Conservation (phyloP, 2,329 filamentous ascomycete species). For the Claviceps purpurea region DNA sequence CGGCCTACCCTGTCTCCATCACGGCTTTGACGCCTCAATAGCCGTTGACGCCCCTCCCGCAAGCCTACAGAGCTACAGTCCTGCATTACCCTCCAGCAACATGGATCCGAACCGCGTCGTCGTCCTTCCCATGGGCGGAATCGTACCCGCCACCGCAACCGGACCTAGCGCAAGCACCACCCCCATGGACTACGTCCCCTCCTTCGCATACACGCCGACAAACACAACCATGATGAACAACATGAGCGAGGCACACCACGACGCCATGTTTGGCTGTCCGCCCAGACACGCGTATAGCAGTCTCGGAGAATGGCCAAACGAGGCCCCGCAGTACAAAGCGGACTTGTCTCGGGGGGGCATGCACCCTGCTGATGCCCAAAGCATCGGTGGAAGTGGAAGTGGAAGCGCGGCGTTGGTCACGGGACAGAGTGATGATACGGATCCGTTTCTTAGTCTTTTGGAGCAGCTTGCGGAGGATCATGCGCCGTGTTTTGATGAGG, state of each 20-base stretch:
- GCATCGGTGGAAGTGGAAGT: conserved; percentile 17
- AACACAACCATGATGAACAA: not conserved
- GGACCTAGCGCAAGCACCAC: not conserved
- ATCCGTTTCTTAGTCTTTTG: conserved; percentile 65
- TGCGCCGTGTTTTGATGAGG: conserved; percentile 47
- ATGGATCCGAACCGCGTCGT: not conserved
- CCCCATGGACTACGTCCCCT: conserved; percentile 8
- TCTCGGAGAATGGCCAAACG: conserved; percentile 29
- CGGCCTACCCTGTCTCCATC: not conserved
- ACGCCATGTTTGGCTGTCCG: conserved; percentile 46
- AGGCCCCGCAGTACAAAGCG: conserved; percentile 13
- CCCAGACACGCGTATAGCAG: conserved; percentile 40
- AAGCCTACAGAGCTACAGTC: conserved; percentile 12
- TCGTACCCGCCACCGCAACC: not conserved
- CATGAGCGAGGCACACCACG: conserved; percentile 22
- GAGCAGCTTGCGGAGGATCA: conserved; percentile 69
- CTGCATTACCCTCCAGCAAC: conserved; percentile 1
- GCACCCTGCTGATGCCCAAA: conserved; percentile 27
- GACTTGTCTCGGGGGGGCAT: conserved; percentile 9
- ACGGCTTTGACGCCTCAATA: not conserved
- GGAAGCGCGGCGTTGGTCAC: conserved; percentile 33
- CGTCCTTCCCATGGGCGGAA: conserved; percentile 1
- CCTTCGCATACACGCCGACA: conserved; percentile 24
- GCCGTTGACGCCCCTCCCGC: not conserved
- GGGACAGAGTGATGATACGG: conserved; percentile 50